phyloP scores from a whole-genome alignment of 805 yeast species.

The Lipomyces yamadae region DNA sequence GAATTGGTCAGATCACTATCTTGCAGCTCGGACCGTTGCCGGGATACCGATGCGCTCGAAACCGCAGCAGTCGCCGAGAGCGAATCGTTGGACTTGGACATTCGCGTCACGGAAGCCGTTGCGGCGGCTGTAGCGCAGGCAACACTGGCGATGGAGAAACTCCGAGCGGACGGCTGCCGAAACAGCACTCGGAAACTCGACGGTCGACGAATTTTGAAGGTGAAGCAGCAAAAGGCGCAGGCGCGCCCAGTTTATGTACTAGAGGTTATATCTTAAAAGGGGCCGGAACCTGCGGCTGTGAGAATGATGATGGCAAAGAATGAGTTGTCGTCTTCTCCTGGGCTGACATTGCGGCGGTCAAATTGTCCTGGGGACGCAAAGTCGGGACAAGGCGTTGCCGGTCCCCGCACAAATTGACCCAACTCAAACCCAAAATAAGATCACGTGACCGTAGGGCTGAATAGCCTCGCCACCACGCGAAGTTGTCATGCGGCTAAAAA shows the following conservation, averaged over 20 bases:
- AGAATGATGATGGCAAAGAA: not conserved
- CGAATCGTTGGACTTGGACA: not conserved
- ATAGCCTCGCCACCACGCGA: not conserved
- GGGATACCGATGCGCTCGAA: not conserved
- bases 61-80: not conserved
- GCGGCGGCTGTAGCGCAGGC: conserved; percentile 6
- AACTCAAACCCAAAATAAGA: not conserved
- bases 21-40: not conserved
- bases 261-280: not conserved
- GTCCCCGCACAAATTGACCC: not conserved
- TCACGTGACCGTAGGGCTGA: not conserved
- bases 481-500: no score
- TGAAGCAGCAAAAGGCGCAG: not conserved
- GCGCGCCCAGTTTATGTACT: not conserved
- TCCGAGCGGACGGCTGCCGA: conserved; percentile 1
- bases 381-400: not conserved
- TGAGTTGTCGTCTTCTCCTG: not conserved
- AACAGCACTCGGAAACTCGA: conserved; percentile 2
- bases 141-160: conserved; percentile 2
- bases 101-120: not conserved
- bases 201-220: conserved; percentile 6
- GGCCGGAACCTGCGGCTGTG: not conserved
- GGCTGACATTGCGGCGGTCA: not conserved
- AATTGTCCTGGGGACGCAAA: not conserved
- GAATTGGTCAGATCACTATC: not conserved